A percentile compares a stretch with the other conserved stretches of the same genome.
These are phyloP conservation scores for Corchorus capsularis DNA, from an alignment of 345 rosid genomes.

Conservation along the genomic window DNA sequence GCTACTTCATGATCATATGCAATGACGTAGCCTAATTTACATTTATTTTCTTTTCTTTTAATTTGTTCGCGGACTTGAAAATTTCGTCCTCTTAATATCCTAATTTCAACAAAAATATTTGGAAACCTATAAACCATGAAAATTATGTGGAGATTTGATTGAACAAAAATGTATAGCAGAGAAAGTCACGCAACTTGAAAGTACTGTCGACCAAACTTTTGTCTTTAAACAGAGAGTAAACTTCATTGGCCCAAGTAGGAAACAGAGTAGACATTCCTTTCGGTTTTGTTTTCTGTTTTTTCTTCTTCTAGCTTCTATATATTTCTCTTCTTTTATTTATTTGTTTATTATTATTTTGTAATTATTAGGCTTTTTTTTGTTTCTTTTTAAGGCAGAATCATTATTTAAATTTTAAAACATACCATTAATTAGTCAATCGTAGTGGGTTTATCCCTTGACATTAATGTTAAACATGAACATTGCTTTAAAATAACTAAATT, in stretches of 20 bases:
- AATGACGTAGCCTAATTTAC: not conserved
- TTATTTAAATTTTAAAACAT: too few species aligned
- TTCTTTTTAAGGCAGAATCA: too few species aligned
- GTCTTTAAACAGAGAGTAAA: not conserved
- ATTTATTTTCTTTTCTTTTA: not conserved
- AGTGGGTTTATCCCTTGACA: too few species aligned
- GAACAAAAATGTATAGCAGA: not conserved
- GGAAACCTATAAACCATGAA: not conserved
- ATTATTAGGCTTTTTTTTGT: too few species aligned
- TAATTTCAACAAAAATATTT: not conserved
- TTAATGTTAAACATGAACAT: not conserved
- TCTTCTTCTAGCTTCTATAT: too few species aligned
- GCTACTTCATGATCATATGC: too few species aligned
- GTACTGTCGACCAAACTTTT: not conserved
- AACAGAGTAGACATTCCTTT: too few species aligned
- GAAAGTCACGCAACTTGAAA: slow-evolving; percentile 7
- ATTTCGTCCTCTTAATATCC: not conserved
- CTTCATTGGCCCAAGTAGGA: too few species aligned
- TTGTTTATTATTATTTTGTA: too few species aligned
- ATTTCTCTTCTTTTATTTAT: too few species aligned
- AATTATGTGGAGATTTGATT: not conserved
- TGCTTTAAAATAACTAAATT: not conserved
- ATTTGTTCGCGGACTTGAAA: not conserved
- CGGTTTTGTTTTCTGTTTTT: too few species aligned
- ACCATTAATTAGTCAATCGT: too few species aligned